Base-by-base conservation (phyloP, 2,329 filamentous ascomycete species). In the Fusarium neocosmosporiellum region DNA sequence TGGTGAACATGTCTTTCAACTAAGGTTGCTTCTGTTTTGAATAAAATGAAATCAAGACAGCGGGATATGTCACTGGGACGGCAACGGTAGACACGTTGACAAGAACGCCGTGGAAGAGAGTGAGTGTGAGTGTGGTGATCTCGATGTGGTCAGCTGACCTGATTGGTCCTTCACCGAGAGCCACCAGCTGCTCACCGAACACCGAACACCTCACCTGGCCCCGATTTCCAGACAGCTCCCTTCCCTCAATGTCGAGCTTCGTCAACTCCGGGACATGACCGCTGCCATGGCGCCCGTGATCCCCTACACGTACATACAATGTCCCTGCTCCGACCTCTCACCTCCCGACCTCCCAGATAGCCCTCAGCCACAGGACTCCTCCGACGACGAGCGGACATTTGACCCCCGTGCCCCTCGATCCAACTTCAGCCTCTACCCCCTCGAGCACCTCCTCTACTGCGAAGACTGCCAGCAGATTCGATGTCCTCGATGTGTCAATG, bases 401-500 rank as follows among this genome's bases (percentile, higher is more conserved):
- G 93, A 99, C 80, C 95, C 96, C 3, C 91, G 93, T 76, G 91
- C 92, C 69, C 90, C 93, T 18, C 92, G 95, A 39, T 93, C 96
- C 66, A 96, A 95, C 81, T 98, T 94, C 86, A 95, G 94, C 74
- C 87, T 99, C 34, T 98, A 96, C 79, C 96, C 96, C 1, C 91
- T 98, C 50, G 96, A 98, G 79, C 92, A 98, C 80, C 89, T 99
- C 29, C 88, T 98, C 43, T 99, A 97, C 85, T 99, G 96, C 85
- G 96, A 98, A 80, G 96, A 98, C 81, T 99, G 96, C 82, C 94
- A 97, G 80, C 93, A 98, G 82, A 97, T 98, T 70, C 93, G 96
- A 75, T 99, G 96, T 80, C 94, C 94, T 7, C 88, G 95, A 84
- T 99, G 96, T 79, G 93, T 97, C 62, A 90, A 92, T 55, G 96